Conservation (phyloP, 345 rosid species). For the Mangifera indica region DNA sequence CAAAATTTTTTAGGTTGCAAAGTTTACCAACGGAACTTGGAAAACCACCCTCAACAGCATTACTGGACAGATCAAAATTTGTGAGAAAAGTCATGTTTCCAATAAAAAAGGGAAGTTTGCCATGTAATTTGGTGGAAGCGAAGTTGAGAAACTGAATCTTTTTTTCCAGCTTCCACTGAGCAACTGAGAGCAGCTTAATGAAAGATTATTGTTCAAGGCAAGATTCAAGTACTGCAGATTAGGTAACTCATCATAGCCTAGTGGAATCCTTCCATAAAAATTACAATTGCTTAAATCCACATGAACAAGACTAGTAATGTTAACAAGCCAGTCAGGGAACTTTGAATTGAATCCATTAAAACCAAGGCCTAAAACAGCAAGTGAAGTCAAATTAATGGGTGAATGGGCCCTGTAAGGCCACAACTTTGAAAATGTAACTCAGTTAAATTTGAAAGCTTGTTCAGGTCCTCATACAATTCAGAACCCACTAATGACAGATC, state of each 20-base stretch:
- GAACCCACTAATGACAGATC: slow-evolving; percentile 28
- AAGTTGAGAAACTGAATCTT: slow-evolving; percentile 33
- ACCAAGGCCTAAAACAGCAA: slow-evolving; percentile 31
- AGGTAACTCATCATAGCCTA: slow-evolving; percentile 36
- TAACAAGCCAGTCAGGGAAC: slow-evolving; percentile 42
- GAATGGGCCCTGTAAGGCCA: slow-evolving; percentile 28
- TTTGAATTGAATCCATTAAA: slow-evolving; percentile 28
- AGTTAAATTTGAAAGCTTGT: slow-evolving; percentile 25
- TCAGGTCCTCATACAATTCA: slow-evolving; percentile 14
- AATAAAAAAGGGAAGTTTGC: slow-evolving; percentile 38
- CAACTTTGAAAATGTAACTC: slow-evolving; percentile 34
- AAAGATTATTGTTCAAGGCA: slow-evolving; percentile 34
- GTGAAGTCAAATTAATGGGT: slow-evolving; percentile 34
- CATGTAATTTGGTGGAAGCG: slow-evolving; percentile 31
- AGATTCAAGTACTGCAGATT: slow-evolving; percentile 32
- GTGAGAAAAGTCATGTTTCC: slow-evolving; percentile 43
- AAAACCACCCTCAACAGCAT: slow-evolving; percentile 34
- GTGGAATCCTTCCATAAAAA: slow-evolving; percentile 41
- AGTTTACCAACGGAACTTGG: slow-evolving; percentile 40
- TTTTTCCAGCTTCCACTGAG: slow-evolving; percentile 40
- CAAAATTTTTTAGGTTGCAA: slow-evolving; percentile 34
- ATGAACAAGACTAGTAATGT: slow-evolving; percentile 30
- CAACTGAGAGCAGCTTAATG: slow-evolving; percentile 37
- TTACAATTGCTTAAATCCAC: slow-evolving; percentile 15
- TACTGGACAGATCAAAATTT: slow-evolving; percentile 25